Base-by-base conservation (phyloP, 1,139 yeast species). In the Sugiyamaella novakii region DNA sequence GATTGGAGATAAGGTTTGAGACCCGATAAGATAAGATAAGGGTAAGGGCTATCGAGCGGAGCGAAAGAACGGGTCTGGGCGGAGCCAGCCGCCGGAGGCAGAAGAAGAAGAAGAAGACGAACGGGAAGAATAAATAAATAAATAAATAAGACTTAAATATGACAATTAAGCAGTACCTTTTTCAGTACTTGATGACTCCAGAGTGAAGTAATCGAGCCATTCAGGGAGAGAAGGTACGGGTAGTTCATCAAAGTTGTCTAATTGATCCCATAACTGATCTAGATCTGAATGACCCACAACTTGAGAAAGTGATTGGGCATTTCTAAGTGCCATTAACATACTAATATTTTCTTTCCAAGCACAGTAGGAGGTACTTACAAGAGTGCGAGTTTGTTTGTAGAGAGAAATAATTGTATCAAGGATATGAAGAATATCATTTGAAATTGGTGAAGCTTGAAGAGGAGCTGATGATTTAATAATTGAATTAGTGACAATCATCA, bases 311-410 rank as follows among this genome's bases (percentile, higher is more conserved):
- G 46, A 36, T 17, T 28, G 17, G 5, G 31, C 34, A 31, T 47
- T 47, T n/a, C 30, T 36, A 11, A 47, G 45, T 5, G 51, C 51
- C 39, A 47, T 28, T 28, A 47, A 41, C 44, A 47, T 47, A 21
- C 51, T 47, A 10, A 56, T 24, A 28, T 55, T 56, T 27, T 54
- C 52, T 17, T 50, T 46, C 58, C 58, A 56, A 12, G 49, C 46
- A 34, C 42, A 50, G 40, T 49, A 54, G n/a, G 42, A 36, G 5
- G 42, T 30, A 21, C 40, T 40, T 1, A 47, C 57, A 2, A 50
- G 36, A 10, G 34, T 31, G 7, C 47, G 35, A 3, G 52, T 46
- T 39, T 37, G 29, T 30, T 42, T 34, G 38, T 46, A 54, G 7
- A 46, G 18, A 6, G 30, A 35, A 11, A 54, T 38, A 8, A 47